Conservation (phyloP, 805 yeast species). For the Metschnikowia proteae region DNA sequence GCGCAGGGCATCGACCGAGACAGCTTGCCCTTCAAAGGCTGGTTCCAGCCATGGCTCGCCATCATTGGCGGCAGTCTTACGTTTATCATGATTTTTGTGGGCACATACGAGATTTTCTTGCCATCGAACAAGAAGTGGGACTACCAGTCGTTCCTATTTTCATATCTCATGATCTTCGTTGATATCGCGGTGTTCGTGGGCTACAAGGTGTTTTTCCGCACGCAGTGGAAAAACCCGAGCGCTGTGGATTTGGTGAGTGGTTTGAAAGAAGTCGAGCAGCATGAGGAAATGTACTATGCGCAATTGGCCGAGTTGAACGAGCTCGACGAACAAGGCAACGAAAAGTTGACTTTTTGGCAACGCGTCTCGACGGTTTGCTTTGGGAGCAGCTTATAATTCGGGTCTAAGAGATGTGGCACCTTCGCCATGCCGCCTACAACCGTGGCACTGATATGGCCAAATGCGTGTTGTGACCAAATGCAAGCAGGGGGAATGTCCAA, state of each 20-base stretch:
- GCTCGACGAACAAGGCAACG: conserved; percentile 19
- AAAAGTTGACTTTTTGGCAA: conserved; percentile 15
- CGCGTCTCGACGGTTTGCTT: conserved; percentile 21
- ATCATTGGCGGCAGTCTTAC: conserved; percentile 19
- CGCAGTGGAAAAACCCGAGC: conserved; percentile 16
- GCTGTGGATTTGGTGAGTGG: conserved; percentile 28
- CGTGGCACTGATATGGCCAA: no score
- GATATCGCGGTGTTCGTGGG: conserved; percentile 14
- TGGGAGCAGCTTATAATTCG: conserved; percentile 24
- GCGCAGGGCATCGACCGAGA: conserved; percentile 19
- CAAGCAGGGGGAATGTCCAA: no score
- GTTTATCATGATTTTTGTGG: conserved; percentile 17
- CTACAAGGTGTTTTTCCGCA: conserved; percentile 13
- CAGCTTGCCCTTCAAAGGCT: conserved; percentile 17
- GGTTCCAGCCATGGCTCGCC: conserved; percentile 25
- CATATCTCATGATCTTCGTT: conserved; percentile 19
- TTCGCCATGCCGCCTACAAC: no score
- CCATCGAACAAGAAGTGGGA: conserved; percentile 13
- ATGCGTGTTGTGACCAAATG: no score
- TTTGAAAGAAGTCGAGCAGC: conserved; percentile 36
- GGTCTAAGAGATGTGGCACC: neutral
- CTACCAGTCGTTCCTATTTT: conserved; percentile 15
- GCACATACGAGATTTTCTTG: conserved; percentile 15
- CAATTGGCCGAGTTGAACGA: conserved; percentile 14
- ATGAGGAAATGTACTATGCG: conserved; percentile 30